These are phyloP conservation scores for Penicillium daleae DNA, from an alignment of 495 filamentous ascomycete species.

Conservation along the genomic window DNA sequence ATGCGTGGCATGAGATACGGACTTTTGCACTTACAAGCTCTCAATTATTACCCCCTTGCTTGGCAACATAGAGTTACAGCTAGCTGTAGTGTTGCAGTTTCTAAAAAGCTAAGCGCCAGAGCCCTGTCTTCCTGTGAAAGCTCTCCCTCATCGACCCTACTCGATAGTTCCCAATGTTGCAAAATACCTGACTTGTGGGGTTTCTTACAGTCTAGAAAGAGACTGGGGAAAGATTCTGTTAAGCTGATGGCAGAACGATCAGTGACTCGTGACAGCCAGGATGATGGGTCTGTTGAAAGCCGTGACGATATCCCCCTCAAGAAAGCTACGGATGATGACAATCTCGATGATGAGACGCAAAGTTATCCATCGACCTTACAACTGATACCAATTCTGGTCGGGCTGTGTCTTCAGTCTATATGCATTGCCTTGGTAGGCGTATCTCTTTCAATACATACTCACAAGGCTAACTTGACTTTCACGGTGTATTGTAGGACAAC, in stretches of 20 bases:
- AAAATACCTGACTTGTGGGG: neutral
- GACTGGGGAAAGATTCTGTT: slow-evolving; percentile 9
- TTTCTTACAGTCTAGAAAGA: slow-evolving; percentile 11
- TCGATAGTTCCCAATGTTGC: slow-evolving; percentile 11
- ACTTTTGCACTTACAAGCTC: neutral
- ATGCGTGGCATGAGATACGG: neutral
- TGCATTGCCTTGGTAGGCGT: slow-evolving; percentile 61
- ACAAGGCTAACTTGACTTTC: neutral
- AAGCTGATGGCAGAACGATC: slow-evolving; percentile 18
- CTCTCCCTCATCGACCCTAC: neutral
- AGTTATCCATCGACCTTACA: slow-evolving; percentile 56
- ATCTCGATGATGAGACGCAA: slow-evolving; percentile 36
- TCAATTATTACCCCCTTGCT: neutral
- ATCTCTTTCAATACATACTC: neutral
- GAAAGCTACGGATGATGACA: slow-evolving; percentile 15
- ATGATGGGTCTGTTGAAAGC: slow-evolving; percentile 15
- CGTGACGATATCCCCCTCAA: slow-evolving; percentile 33
- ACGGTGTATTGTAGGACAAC: slow-evolving; percentile 54
- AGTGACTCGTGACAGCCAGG: slow-evolving; percentile 16
- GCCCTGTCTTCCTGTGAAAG: neutral
- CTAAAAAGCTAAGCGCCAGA: neutral
- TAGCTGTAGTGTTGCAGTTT: slow-evolving; percentile 1
- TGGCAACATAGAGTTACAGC: slow-evolving; percentile 4
- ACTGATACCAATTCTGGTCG: slow-evolving; percentile 59
- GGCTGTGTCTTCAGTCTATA: slow-evolving; percentile 65